Evolutionary conservation across 805 yeast genomes (phyloP).

Genomic region (Lachancea kluyveri): DNA sequence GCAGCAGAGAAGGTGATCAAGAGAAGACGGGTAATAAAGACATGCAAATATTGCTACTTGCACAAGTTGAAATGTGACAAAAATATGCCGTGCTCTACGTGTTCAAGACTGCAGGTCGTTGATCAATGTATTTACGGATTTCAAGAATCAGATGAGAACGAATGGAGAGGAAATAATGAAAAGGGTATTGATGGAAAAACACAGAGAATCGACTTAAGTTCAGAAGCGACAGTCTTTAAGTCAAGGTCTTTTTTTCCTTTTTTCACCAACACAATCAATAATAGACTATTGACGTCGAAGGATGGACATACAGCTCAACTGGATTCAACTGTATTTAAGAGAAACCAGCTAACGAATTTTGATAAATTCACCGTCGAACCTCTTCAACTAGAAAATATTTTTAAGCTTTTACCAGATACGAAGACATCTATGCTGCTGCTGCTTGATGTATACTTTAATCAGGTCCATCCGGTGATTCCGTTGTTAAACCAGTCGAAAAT

Average conservation of each 20-base stretch:
- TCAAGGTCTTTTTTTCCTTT: slow-evolving; percentile 23
- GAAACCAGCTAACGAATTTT: slow-evolving; percentile 21
- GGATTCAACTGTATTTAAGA: slow-evolving; percentile 6
- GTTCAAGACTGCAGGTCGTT: slow-evolving; percentile 7
- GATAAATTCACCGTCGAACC: slow-evolving; percentile 7
- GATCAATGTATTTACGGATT: slow-evolving; percentile 22
- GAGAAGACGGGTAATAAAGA: slow-evolving; percentile 21
- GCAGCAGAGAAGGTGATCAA: slow-evolving; percentile 13
- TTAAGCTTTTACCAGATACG: slow-evolving; percentile 15
- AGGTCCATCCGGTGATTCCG: slow-evolving; percentile 26
- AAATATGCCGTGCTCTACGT: slow-evolving; percentile 20
- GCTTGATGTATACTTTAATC: slow-evolving; percentile 17
- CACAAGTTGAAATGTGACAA: slow-evolving; percentile 25
- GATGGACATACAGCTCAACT: background rate
- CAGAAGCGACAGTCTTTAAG: slow-evolving; percentile 11
- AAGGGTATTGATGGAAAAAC: slow-evolving; percentile 2
- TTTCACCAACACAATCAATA: slow-evolving; percentile 19
- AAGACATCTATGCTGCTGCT: slow-evolving; percentile 12
- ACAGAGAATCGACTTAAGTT: slow-evolving; percentile 2
- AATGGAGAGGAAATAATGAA: background rate
- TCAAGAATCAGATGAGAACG: slow-evolving; percentile 5
- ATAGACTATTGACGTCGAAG: slow-evolving; percentile 12
- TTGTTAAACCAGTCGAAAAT: slow-evolving; percentile 12
- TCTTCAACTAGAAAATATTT: slow-evolving; percentile 13
- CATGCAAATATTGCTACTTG: slow-evolving; percentile 24